A percentile compares a stretch with the other conserved stretches of the same genome.
These are phyloP conservation scores for Cymbopogon citratus DNA, from an alignment of 176 grass and related monocot genomes.

Conservation along the genomic window DNA sequence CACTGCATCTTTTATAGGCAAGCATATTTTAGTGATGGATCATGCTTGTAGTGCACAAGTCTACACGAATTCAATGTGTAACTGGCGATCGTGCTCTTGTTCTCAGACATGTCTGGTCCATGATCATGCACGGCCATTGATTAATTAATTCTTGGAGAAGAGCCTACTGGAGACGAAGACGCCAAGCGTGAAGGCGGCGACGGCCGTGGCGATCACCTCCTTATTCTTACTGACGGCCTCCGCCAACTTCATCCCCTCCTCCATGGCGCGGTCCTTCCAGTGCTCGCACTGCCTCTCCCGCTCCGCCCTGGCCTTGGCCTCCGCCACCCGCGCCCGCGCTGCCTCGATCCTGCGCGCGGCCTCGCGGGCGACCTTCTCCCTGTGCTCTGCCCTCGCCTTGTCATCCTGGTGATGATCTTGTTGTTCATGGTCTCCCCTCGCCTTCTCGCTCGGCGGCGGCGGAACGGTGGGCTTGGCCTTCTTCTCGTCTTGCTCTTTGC, in stretches of 20 bases:
- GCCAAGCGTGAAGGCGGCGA: slow-evolving; percentile 58
- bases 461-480: background rate
- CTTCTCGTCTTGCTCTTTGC: background rate
- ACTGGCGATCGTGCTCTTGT: background rate
- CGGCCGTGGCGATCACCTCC: slow-evolving; percentile 40
- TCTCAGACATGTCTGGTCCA: too few species aligned
- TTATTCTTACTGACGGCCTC: slow-evolving; percentile 20
- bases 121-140: too few species aligned
- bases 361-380: background rate
- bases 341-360: slow-evolving; percentile 11
- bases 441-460: background rate
- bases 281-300: background rate
- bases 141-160: background rate
- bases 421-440: background rate
- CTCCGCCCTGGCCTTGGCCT: slow-evolving; percentile 10
- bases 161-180: slow-evolving; percentile 36
- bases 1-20: too few species aligned
- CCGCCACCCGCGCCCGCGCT: slow-evolving; percentile 3
- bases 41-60: too few species aligned
- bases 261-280: slow-evolving; percentile 24
- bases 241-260: slow-evolving; percentile 18
- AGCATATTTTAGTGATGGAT: too few species aligned
- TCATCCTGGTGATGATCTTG: background rate
- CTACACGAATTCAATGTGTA: background rate
- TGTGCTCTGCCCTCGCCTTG: background rate